phyloP scores from a whole-genome alignment of 371 early-diverging fungal genomes.

The Mucor indicus region DNA sequence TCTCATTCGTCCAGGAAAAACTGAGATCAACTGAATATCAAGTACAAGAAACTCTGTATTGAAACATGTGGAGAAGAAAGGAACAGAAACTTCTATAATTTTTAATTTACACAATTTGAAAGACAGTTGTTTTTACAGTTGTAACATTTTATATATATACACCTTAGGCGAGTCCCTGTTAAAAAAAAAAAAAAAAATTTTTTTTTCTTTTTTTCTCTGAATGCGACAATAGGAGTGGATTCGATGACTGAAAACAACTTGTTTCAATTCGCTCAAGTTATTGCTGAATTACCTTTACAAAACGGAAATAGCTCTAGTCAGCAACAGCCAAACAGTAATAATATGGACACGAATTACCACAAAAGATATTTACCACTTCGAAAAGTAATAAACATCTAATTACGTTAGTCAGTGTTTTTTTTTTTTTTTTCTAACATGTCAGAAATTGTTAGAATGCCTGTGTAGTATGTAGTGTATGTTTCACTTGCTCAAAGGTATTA shows the following conservation, averaged over 20 bases:
- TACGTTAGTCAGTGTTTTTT: not conserved
- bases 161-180: too few species aligned
- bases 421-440: not conserved
- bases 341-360: not conserved
- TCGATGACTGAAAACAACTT: constrained; percentile 22
- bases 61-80: too few species aligned
- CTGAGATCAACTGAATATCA: too few species aligned
- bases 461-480: constrained; percentile 22
- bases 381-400: not conserved
- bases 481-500: constrained; percentile 27
- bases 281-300: constrained; percentile 17
- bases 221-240: not conserved
- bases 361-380: constrained; percentile 2
- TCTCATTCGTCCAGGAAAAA: too few species aligned
- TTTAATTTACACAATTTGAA: too few species aligned
- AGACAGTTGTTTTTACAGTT: too few species aligned
- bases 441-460: constrained; percentile 19
- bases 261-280: constrained; percentile 21
- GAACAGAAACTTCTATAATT: too few species aligned
- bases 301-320: not conserved
- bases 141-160: too few species aligned
- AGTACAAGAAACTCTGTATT: too few species aligned
- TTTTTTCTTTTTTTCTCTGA: constrained; percentile 1
- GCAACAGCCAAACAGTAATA: not conserved
- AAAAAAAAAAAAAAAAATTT: not conserved